Base-by-base conservation (phyloP, 805 yeast genomes). In the Schwanniomyces pseudopolymorphus region DNA sequence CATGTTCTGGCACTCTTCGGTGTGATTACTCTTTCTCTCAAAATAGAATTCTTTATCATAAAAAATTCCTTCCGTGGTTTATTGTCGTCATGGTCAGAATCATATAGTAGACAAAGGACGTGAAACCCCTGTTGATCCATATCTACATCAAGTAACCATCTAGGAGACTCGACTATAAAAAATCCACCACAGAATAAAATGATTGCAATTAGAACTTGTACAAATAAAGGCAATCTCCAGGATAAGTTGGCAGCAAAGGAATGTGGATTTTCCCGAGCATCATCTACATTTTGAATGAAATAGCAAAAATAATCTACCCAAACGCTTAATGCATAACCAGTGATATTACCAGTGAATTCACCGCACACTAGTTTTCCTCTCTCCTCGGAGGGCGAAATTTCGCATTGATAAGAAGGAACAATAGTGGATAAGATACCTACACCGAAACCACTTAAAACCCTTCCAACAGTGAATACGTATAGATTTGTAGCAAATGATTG, bases 351-450 rank as follows among this genome's bases (percentile, higher is more conserved):
- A 0, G 95, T 84, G 65, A 89, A 90, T 61, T 89, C 95, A 31
- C 89, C 85, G 60, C 96, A 87, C 3, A 92, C 96, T 44, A 89
- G 72, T 57, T 81, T 79, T 2, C 96, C 96, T 59, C 96, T 77
- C 54, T 87, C 87, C 58, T 87, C 87, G 20, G 90, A 85, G 1
- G 96, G 96, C 5, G 91, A 81, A 42, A 90, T 87, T 60, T 89
- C 97, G 42, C 91, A 83, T 62, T 89, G 96, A 65, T 88, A 89
- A 42, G 88, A 83, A 1, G 96, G 96, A 9, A 89, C 91, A 51
- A 89, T 85, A 6, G 95, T 84, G 21, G 91, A 83, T 39, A 89
- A 70, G 44, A 89, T 69, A 3, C 97, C 97, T 21, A 89, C 91
- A 1, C 96, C 96, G n/a, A 89, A 54, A 14, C 97, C 96, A 33